Percentiles rank a stretch among this genome's conserved stretches.
phyloP scores from a whole-genome alignment of 208 protist species.

The Leishmania braziliensis region DNA sequence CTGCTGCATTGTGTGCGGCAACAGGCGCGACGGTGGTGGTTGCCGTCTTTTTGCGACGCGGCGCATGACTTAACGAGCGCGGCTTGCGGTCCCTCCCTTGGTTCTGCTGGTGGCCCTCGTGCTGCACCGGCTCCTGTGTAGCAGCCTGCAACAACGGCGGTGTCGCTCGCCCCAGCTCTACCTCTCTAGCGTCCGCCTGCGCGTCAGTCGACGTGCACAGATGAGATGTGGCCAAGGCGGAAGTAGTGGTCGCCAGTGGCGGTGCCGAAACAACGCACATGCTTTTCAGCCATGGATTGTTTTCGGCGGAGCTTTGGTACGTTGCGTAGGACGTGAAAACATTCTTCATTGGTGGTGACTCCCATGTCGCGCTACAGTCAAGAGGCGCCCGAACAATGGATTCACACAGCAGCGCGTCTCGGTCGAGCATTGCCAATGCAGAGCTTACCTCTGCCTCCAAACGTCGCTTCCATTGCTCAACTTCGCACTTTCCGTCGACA shows the following conservation, averaged over 20 bases:
- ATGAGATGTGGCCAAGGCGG: neutral
- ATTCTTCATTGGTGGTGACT: conserved; percentile 1
- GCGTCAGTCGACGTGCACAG: neutral
- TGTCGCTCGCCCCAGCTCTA: neutral
- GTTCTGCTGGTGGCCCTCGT: neutral
- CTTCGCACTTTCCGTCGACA: conserved; percentile 33
- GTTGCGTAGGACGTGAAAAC: conserved; percentile 33
- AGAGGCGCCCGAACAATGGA: neutral
- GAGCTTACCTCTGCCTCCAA: conserved; percentile 54
- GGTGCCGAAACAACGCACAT: conserved; percentile 16
- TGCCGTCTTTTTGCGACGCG: neutral
- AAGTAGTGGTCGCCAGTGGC: neutral
- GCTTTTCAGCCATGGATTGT: neutral
- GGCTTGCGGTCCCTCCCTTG: neutral
- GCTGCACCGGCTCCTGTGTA: neutral
- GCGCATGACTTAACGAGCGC: no score
- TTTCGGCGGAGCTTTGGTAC: conserved; percentile 17
- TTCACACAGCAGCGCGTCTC: conserved; percentile 37
- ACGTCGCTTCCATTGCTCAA: conserved; percentile 42
- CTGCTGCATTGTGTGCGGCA: neutral
- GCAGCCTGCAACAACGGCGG: neutral
- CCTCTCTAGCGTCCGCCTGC: neutral
- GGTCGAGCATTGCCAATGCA: conserved; percentile 52
- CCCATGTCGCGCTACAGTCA: neutral
- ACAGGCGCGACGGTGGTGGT: neutral